Percentiles rank a stretch among this genome's conserved stretches.
These are phyloP conservation scores for Trichophyton verrucosum DNA, from an alignment of 2,329 filamentous ascomycete genomes.

Conservation along the genomic window DNA sequence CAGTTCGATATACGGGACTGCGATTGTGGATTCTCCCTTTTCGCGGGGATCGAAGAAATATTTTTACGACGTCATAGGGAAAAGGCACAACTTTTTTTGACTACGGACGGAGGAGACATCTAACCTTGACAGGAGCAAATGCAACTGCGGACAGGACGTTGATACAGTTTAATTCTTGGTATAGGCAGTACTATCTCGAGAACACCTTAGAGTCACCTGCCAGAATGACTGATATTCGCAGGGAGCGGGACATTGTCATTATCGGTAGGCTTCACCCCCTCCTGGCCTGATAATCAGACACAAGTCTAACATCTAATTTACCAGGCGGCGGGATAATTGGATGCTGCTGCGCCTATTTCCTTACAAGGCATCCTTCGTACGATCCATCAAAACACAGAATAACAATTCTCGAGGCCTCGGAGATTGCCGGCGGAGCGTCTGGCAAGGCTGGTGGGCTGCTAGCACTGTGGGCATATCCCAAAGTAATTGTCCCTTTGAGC, in stretches of 20 bases:
- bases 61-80: neutral
- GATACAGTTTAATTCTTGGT: neutral
- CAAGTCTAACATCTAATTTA: slow-evolving; percentile 1
- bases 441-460: slow-evolving; percentile 90
- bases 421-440: slow-evolving; percentile 80
- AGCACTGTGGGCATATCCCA: slow-evolving; percentile 82
- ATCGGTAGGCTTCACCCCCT: slow-evolving; percentile 21
- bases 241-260: slow-evolving; percentile 30
- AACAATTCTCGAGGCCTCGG: slow-evolving; percentile 73
- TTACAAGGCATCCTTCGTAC: slow-evolving; percentile 75
- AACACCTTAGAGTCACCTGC: neutral
- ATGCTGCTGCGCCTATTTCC: slow-evolving; percentile 77
- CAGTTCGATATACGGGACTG: neutral
- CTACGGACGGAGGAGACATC: neutral
- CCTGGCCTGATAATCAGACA: neutral
- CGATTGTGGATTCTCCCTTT: neutral
- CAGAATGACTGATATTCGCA: neutral
- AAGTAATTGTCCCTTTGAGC: slow-evolving; percentile 69
- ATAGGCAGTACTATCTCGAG: neutral
- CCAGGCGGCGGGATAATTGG: slow-evolving; percentile 86
- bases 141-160: neutral
- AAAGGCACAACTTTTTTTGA: neutral
- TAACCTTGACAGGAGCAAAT: neutral
- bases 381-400: slow-evolving; percentile 62
- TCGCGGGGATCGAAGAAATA: neutral